Evolutionary conservation across 441 rosid species (phyloP).

Genomic region (Omphalea diandra): DNA sequence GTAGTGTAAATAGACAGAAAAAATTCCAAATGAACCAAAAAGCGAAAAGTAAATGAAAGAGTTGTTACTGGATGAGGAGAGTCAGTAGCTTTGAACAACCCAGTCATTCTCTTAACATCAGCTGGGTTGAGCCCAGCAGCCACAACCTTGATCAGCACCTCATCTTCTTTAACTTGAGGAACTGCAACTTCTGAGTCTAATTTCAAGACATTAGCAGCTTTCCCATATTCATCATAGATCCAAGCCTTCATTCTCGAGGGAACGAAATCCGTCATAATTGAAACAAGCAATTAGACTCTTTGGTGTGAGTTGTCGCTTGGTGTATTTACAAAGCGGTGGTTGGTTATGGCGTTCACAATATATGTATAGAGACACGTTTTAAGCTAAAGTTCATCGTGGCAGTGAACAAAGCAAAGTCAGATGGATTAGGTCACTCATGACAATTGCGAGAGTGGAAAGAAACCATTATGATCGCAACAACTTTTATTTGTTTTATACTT

Average conservation of each 20-base stretch:
- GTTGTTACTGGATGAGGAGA: slow-evolving; percentile 55
- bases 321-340: too few relatives aligned
- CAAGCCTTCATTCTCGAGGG: slow-evolving; percentile 71
- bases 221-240: slow-evolving; percentile 64
- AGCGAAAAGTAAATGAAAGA: background rate
- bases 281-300: too few relatives aligned
- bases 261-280: slow-evolving; percentile 4
- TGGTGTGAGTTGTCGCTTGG: too few relatives aligned
- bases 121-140: slow-evolving; percentile 80
- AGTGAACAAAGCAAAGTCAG: too few relatives aligned
- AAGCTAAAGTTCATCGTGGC: too few relatives aligned
- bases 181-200: slow-evolving; percentile 49
- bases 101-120: slow-evolving; percentile 62
- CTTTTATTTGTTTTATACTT: too few relatives aligned
- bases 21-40: too few relatives aligned
- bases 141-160: slow-evolving; percentile 66
- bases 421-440: too few relatives aligned
- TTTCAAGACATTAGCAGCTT: slow-evolving; percentile 54
- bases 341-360: too few relatives aligned
- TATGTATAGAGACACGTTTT: too few relatives aligned
- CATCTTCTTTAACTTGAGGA: slow-evolving; percentile 61
- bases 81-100: slow-evolving; percentile 66
- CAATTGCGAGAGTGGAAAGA: too few relatives aligned
- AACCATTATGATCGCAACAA: too few relatives aligned
- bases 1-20: background rate